These are phyloP conservation scores for Mangifera indica DNA, from an alignment of 345 rosid genomes.

Conservation along the genomic window DNA sequence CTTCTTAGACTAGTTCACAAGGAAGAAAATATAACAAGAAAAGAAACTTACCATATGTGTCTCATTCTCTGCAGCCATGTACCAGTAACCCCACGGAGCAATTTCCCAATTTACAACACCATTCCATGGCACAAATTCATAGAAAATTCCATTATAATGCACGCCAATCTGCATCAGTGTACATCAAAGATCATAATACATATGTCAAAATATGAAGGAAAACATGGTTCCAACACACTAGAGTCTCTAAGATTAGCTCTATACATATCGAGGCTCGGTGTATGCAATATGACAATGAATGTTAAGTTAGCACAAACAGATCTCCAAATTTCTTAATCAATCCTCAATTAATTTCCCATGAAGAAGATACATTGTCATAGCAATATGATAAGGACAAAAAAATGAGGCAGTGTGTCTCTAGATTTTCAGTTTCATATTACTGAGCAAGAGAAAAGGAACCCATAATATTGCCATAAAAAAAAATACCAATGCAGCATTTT, in stretches of 20 bases:
- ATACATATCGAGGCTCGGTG: background rate
- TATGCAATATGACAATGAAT: background rate
- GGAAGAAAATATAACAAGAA: background rate
- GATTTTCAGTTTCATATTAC: background rate
- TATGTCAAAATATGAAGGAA: background rate
- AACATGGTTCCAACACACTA: background rate
- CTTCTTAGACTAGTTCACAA: background rate
- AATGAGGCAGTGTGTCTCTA: background rate
- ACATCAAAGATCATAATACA: background rate
- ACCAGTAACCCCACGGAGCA: conserved; percentile 84
- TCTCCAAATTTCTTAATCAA: background rate
- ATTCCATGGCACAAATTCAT: conserved; percentile 95
- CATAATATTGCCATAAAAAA: background rate
- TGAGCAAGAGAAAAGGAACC: background rate
- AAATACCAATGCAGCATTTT: conserved; percentile 88
- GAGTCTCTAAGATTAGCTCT: background rate
- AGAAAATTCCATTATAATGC: conserved; percentile 72
- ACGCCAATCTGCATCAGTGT: conserved; percentile 72
- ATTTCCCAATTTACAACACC: conserved; percentile 76
- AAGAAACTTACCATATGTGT: conserved; percentile 53
- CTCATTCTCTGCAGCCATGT: conserved; percentile 69
- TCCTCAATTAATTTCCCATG: background rate
- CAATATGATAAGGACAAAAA: background rate
- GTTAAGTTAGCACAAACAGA: background rate
- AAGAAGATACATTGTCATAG: background rate